These are phyloP conservation scores for Ochetophila trinervis DNA, from an alignment of 306 rosid species.

Conservation along the genomic window DNA sequence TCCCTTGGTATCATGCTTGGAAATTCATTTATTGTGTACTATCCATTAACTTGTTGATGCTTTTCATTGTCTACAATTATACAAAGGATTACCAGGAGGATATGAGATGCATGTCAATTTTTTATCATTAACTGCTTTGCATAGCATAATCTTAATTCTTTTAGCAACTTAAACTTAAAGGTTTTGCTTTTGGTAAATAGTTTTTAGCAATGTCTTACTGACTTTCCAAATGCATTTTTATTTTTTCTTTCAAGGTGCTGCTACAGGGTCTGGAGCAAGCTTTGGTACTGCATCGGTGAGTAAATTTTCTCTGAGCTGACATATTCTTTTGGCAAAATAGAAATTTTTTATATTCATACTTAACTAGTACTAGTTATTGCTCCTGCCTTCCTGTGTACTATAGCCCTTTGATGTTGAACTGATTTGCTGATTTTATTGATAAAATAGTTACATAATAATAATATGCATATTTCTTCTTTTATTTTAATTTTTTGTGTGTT, in stretches of 20 bases:
- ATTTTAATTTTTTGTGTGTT: background rate
- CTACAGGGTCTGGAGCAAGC: conserved; percentile 81
- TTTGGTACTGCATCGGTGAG: conserved; percentile 75
- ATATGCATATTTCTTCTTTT: background rate
- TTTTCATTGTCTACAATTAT: background rate
- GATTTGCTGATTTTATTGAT: conserved; percentile 8
- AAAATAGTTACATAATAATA: conserved; percentile 9
- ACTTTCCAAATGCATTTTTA: background rate
- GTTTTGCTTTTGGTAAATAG: background rate
- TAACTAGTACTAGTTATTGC: background rate
- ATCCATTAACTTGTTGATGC: background rate
- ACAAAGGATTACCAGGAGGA: background rate
- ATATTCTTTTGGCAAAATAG: conserved; percentile 7
- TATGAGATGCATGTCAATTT: background rate
- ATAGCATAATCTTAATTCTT: background rate
- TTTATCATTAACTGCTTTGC: background rate
- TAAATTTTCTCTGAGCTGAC: conserved; percentile 23
- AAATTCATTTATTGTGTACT: background rate
- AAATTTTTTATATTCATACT: background rate
- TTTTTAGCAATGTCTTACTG: background rate
- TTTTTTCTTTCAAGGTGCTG: conserved; percentile 51
- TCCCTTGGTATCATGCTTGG: background rate
- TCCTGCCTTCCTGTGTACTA: background rate
- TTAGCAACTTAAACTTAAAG: background rate
- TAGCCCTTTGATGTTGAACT: conserved; percentile 1